Percentiles rank a stretch among this genome's conserved stretches.
These are phyloP conservation scores for Quercus tomentella DNA, from an alignment of 331 rosid species.

Conservation along the genomic window DNA sequence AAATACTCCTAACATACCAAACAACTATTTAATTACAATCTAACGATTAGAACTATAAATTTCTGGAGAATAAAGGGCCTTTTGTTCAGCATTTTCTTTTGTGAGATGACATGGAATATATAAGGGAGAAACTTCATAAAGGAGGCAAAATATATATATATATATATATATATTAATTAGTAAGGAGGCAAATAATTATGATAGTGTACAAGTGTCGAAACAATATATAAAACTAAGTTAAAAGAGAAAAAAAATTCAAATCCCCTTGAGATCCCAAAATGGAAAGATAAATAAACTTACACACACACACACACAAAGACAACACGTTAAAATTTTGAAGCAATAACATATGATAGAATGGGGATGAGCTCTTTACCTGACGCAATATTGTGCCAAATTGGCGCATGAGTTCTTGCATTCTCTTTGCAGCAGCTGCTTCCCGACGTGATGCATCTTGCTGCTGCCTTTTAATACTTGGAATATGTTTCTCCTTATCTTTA, in stretches of 20 bases:
- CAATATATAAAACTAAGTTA: background rate
- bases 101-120: background rate
- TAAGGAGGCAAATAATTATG: background rate
- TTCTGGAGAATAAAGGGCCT: background rate
- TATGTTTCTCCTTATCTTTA: conserved; percentile 62
- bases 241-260: background rate
- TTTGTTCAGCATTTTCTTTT: background rate
- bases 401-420: conserved; percentile 95
- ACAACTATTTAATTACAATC: background rate
- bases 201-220: background rate
- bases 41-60: background rate
- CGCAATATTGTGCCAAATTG: conserved; percentile 81
- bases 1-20: background rate
- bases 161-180: too few relatives aligned
- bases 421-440: conserved; percentile 76
- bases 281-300: background rate
- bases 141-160: too few relatives aligned
- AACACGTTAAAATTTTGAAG: conserved; percentile 4
- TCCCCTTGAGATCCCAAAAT: background rate
- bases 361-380: conserved; percentile 44
- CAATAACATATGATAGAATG: background rate
- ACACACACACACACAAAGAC: background rate
- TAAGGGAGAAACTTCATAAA: background rate
- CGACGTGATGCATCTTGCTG: conserved; percentile 69
- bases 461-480: conserved; percentile 77